Evolutionary conservation across 2,329 filamentous ascomycete species (phyloP).

Genomic region (Fusarium multiceps): DNA sequence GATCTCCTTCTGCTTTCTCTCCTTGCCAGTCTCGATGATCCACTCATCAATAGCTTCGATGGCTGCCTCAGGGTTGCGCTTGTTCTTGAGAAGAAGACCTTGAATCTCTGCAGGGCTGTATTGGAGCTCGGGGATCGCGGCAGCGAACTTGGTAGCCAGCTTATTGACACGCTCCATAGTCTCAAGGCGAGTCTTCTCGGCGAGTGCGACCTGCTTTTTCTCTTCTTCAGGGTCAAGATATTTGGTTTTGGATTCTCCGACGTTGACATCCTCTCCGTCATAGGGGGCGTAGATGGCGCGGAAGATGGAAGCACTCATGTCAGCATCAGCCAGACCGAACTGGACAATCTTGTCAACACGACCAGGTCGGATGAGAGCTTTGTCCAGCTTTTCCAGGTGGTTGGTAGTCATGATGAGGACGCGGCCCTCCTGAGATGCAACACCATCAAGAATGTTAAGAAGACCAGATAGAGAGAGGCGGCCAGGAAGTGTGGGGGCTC

Average conservation of each 20-base stretch:
- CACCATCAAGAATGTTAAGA: conserved; percentile 84
- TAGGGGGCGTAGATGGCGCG: conserved; percentile 68
- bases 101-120: conserved; percentile 72
- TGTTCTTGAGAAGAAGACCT: conserved; percentile 67
- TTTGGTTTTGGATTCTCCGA: background rate
- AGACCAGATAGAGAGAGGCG: conserved; percentile 78
- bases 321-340: conserved; percentile 65
- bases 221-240: conserved; percentile 37
- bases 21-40: conserved; percentile 61
- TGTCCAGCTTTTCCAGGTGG: conserved; percentile 70
- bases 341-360: conserved; percentile 70
- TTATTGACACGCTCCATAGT: conserved; percentile 55
- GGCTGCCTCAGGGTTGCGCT: conserved; percentile 62
- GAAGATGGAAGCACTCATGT: conserved; percentile 67
- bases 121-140: conserved; percentile 63
- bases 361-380: conserved; percentile 71
- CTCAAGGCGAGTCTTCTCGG: conserved; percentile 49
- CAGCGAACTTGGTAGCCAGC: conserved; percentile 62
- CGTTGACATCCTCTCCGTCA: conserved; percentile 46
- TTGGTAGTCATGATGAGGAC: conserved; percentile 75
- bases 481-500: conserved; percentile 25
- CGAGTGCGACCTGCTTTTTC: conserved; percentile 48
- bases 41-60: conserved; percentile 61
- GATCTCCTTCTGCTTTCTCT: conserved; percentile 60
- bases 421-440: conserved; percentile 72